Evolutionary conservation across 78 protist species (phyloP).

Genomic region (slime mould (Dictyostelium discoideum)): DNA sequence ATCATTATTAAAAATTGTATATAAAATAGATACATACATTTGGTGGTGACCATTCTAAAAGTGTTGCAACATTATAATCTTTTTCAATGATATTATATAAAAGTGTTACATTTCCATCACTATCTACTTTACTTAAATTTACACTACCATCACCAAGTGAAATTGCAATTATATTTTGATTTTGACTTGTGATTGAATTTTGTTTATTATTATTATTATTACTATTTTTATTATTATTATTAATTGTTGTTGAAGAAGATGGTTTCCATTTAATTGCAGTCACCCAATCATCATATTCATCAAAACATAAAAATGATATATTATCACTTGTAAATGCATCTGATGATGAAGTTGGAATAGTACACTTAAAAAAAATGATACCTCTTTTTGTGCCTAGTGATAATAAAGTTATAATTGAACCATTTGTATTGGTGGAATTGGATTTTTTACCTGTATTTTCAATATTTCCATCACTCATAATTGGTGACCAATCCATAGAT

Average conservation of each 20-base stretch:
- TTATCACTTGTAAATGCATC: neutral
- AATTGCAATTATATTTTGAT: neutral
- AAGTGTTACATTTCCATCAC: neutral
- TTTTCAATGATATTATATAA: neutral
- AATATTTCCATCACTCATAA: neutral
- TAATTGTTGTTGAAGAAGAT: neutral
- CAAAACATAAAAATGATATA: neutral
- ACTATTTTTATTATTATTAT: neutral
- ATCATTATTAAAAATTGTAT: no score
- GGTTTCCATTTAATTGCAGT: neutral
- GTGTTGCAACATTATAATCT: neutral
- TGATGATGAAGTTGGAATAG: neutral
- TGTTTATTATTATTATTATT: no score
- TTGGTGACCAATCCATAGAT: neutral
- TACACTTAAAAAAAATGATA: neutral
- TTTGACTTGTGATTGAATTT: neutral
- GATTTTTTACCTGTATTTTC: neutral
- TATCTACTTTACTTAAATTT: neutral
- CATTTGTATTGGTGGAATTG: neutral
- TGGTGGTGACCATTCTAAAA: constrained; percentile 3
- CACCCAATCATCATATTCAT: neutral
- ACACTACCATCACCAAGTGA: constrained; percentile 12
- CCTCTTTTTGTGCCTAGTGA: neutral
- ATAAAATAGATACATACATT: neutral
- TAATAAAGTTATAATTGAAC: neutral